Conservation (phyloP, 495 filamentous ascomycete species). For the Neurospora sp. region DNA sequence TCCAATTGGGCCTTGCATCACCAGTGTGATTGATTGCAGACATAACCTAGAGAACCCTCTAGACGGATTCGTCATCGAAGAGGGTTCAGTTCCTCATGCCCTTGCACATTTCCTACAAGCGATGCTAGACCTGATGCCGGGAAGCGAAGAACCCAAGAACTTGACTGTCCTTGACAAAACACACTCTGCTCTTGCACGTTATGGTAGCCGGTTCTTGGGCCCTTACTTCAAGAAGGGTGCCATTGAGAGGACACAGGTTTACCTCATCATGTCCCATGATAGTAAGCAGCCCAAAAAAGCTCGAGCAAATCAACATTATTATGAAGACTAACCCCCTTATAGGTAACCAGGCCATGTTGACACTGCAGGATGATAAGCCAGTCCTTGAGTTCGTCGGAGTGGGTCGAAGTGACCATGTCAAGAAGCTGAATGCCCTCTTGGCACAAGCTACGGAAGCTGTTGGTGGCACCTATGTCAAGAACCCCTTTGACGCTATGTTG, state of each 20-base stretch:
- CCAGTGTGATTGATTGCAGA: conserved; percentile 53
- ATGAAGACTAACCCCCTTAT: neutral
- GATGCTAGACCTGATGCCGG: conserved; percentile 47
- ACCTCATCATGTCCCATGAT: conserved; percentile 65
- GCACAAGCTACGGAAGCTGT: conserved; percentile 43
- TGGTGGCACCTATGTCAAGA: conserved; percentile 48
- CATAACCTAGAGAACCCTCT: conserved; percentile 41
- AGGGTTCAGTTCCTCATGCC: conserved; percentile 51
- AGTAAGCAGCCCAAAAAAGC: conserved; percentile 22
- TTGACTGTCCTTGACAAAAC: conserved; percentile 29
- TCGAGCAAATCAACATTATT: conserved; percentile 2
- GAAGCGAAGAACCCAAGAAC: conserved; percentile 33
- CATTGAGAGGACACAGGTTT: conserved; percentile 50
- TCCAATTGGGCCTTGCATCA: conserved; percentile 56
- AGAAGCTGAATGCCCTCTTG: conserved; percentile 41
- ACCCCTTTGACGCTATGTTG: conserved; percentile 44
- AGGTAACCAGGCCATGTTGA: conserved; percentile 50
- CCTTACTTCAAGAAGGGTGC: conserved; percentile 46
- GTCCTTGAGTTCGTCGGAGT: conserved; percentile 49
- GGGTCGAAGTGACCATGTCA: conserved; percentile 42
- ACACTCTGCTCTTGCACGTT: conserved; percentile 35
- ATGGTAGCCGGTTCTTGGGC: conserved; percentile 43
- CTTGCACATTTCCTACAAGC: conserved; percentile 45
- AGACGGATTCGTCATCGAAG: conserved; percentile 56
- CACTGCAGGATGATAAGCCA: conserved; percentile 49